phyloP scores from a whole-genome alignment of 1,284 basidiomycete genomes.

The Pseudozyma thailandica region DNA sequence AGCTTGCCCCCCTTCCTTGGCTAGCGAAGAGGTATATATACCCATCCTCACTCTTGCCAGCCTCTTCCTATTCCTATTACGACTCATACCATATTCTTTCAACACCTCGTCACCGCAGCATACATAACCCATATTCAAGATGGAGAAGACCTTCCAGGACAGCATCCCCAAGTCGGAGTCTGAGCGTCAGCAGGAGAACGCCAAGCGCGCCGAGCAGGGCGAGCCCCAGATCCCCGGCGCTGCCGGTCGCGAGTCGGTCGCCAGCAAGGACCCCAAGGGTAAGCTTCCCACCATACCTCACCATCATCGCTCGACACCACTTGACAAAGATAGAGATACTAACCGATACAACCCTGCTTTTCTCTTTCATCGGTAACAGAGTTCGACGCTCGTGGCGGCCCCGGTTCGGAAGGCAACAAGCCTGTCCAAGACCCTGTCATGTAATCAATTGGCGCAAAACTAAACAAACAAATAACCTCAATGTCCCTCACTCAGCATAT shows the following conservation, averaged over 20 bases:
- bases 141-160: conserved; percentile 58
- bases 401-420: conserved; percentile 48
- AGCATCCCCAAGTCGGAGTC: conserved; percentile 28
- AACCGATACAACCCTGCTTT: not conserved
- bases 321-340: not conserved
- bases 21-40: no score
- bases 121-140: conserved; percentile 8
- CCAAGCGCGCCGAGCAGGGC: conserved; percentile 38
- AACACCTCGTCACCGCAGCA: not conserved
- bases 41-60: no score
- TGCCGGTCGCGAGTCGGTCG: conserved; percentile 45
- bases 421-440: conserved; percentile 52
- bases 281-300: conserved; percentile 5
- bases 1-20: no score
- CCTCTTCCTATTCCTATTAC: not conserved
- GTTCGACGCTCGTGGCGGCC: conserved; percentile 51
- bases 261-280: conserved; percentile 53
- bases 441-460: conserved; percentile 7
- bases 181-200: conserved; percentile 48
- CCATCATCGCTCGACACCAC: not conserved
- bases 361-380: conserved; percentile 18
- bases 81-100: not conserved
- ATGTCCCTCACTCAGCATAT: no score
- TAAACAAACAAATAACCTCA: not conserved
- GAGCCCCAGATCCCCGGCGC: conserved; percentile 49